Percentiles rank a stretch among this genome's conserved stretches.
phyloP scores from a whole-genome alignment of 2,329 filamentous ascomycete species.

The Ophiostoma populinum region DNA sequence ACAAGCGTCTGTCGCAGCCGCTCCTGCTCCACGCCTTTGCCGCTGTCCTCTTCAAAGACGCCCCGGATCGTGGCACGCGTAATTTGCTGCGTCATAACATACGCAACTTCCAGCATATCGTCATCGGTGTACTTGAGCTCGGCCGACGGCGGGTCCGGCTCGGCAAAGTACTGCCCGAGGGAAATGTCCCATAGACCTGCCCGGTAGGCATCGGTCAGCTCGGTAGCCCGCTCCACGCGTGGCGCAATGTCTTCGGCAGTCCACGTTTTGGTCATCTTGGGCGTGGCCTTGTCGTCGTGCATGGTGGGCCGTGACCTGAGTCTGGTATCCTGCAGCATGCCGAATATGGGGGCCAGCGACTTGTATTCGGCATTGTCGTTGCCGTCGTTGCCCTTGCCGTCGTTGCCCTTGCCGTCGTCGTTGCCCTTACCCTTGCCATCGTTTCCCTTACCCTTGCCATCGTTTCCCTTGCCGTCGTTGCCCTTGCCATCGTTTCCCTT shows the following conservation, averaged over 20 bases:
- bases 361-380: too few relatives aligned
- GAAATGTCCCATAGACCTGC: conserved; percentile 31
- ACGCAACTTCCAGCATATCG: conserved; percentile 48
- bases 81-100: conserved; percentile 56
- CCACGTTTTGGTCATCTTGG: conserved; percentile 27
- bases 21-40: conserved; percentile 14
- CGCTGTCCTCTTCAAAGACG: conserved; percentile 19
- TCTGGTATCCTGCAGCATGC: too few relatives aligned
- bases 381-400: too few relatives aligned
- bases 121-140: conserved; percentile 33
- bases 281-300: too few relatives aligned
- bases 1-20: conserved; percentile 25
- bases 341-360: too few relatives aligned
- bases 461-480: too few relatives aligned
- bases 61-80: conserved; percentile 16
- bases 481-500: too few relatives aligned
- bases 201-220: conserved; percentile 30
- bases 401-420: too few relatives aligned
- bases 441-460: too few relatives aligned
- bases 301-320: too few relatives aligned
- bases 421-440: too few relatives aligned
- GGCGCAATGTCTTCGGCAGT: conserved; percentile 18
- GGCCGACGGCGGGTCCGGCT: conserved; percentile 35
- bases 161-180: conserved; percentile 38
- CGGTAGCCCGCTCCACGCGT: conserved; percentile 29